Conservation (phyloP, 345 rosid genomes). For the Lepidium aucheri region DNA sequence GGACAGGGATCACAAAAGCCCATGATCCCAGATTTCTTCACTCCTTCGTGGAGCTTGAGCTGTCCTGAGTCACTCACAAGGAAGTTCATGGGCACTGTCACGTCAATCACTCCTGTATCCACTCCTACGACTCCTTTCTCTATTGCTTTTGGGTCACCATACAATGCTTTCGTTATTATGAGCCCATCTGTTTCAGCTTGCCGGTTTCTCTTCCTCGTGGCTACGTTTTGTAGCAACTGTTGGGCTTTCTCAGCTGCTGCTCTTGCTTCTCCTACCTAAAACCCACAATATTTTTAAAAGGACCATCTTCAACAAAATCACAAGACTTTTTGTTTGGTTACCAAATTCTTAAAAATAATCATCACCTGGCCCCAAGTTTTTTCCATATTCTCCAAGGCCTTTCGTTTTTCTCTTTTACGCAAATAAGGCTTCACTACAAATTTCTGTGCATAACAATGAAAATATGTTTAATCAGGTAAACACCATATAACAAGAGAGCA, state of each 20-base stretch:
- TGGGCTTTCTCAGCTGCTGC: constrained; percentile 76
- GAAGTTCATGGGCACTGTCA: constrained; percentile 84
- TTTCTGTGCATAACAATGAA: constrained; percentile 40
- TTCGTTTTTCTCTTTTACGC: constrained; percentile 57
- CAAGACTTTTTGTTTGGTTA: not conserved
- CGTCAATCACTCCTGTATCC: constrained; percentile 57
- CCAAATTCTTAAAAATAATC: not conserved
- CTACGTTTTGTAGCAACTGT: constrained; percentile 64
- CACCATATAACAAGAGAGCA: not conserved
- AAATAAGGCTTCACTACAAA: constrained; percentile 69
- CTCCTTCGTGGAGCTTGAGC: constrained; percentile 90
- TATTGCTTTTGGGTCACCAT: constrained; percentile 59
- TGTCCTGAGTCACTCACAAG: constrained; percentile 71
- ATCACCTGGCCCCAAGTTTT: constrained; percentile 70
- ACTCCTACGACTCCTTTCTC: constrained; percentile 40
- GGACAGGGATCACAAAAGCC: constrained; percentile 98
- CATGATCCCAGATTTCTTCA: constrained; percentile 93
- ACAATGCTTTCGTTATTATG: constrained; percentile 61
- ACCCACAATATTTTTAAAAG: not conserved
- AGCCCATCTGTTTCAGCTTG: constrained; percentile 70
- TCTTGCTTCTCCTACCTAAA: constrained; percentile 71
- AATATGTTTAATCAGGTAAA: not conserved
- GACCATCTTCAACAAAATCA: not conserved
- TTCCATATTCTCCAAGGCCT: constrained; percentile 61
- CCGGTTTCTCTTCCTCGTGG: constrained; percentile 64